phyloP scores from a whole-genome alignment of 257 asterid genomes.

The Verbena officinalis region DNA sequence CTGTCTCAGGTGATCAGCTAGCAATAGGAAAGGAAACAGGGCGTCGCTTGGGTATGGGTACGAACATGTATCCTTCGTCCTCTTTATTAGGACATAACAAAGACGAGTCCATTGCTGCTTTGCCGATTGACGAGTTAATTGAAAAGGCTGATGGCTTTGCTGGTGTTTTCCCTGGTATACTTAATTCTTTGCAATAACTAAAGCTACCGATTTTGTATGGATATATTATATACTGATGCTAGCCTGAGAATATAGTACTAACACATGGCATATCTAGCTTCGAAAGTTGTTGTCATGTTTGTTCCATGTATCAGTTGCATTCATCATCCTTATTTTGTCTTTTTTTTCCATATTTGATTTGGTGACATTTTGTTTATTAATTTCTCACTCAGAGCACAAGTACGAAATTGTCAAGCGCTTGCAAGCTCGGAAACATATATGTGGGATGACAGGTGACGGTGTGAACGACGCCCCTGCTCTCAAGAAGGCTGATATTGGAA shows the following conservation, averaged over 20 bases:
- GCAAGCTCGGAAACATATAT: constrained; percentile 65
- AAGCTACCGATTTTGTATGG: not conserved
- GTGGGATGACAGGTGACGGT: constrained; percentile 77
- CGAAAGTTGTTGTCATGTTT: constrained; percentile 7
- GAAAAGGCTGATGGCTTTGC: constrained; percentile 75
- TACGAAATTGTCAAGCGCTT: constrained; percentile 62
- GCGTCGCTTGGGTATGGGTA: constrained; percentile 68
- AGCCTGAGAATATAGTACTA: not conserved
- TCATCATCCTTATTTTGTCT: not conserved
- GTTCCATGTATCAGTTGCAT: constrained; percentile 4
- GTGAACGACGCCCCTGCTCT: constrained; percentile 73
- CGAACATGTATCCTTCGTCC: constrained; percentile 70
- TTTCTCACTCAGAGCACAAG: constrained; percentile 50
- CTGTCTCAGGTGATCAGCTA: constrained; percentile 58
- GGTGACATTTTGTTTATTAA: not conserved
- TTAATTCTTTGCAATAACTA: not conserved
- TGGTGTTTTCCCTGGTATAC: constrained; percentile 63
- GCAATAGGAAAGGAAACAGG: constrained; percentile 72
- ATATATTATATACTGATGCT: not conserved
- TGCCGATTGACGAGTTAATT: constrained; percentile 61
- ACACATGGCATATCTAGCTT: constrained; percentile 4
- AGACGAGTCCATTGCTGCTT: constrained; percentile 56
- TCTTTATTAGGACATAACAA: constrained; percentile 58
- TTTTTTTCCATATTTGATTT: not conserved
- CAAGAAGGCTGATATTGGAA: constrained; percentile 65